Evolutionary conservation across 2,329 filamentous ascomycete species (phyloP).

Genomic region (Fusarium vanettenii): DNA sequence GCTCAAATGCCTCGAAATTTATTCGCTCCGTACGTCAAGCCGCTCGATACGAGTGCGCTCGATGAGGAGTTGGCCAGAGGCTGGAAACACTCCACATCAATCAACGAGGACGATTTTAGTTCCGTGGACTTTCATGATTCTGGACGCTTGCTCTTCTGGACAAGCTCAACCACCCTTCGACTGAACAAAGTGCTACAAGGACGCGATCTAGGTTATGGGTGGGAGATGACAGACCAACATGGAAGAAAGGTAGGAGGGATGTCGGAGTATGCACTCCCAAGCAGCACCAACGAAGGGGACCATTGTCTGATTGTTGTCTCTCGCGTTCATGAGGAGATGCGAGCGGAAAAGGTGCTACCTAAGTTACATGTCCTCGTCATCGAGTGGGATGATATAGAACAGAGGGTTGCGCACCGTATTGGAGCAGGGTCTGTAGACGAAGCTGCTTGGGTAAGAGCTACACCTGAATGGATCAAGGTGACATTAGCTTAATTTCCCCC

Average conservation of each 20-base stretch:
- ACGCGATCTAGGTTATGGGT: not conserved
- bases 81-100: not conserved
- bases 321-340: not conserved
- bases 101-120: not conserved
- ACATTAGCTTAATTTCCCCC: not conserved
- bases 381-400: not conserved
- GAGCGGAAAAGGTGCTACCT: not conserved
- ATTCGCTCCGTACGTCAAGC: not conserved
- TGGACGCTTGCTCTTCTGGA: not conserved
- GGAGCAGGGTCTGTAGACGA: not conserved
- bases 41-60: not conserved
- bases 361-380: not conserved
- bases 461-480: not conserved
- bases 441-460: not conserved
- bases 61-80: not conserved
- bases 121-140: not conserved
- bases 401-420: not conserved
- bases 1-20: not conserved
- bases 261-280: not conserved
- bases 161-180: not conserved
- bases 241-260: not conserved
- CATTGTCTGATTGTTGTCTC: not conserved
- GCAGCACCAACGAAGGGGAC: not conserved
- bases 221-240: not conserved
- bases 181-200: not conserved